These are phyloP conservation scores for California macrophylla DNA, from an alignment of 441 rosid species.

Conservation along the genomic window DNA sequence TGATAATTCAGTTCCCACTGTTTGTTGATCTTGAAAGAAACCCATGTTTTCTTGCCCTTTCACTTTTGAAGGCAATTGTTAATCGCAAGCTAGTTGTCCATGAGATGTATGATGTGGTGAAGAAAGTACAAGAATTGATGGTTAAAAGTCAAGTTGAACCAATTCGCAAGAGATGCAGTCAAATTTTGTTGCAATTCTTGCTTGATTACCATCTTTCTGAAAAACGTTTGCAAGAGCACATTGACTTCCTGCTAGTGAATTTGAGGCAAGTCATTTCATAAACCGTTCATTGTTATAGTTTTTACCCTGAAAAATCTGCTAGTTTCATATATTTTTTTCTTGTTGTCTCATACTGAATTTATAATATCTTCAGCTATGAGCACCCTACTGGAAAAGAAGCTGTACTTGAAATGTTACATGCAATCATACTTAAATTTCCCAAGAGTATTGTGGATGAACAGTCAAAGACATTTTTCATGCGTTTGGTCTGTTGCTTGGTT, in stretches of 20 bases:
- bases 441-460: conserved; percentile 46
- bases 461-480: conserved; percentile 41
- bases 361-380: conserved; percentile 50
- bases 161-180: conserved; percentile 69
- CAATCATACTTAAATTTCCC: conserved; percentile 59
- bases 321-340: not conserved
- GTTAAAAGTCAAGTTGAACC: conserved; percentile 70
- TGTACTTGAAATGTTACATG: conserved; percentile 77
- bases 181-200: conserved; percentile 66
- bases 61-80: conserved; percentile 73
- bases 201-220: conserved; percentile 61
- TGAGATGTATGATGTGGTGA: conserved; percentile 70
- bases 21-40: conserved; percentile 78
- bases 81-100: conserved; percentile 67
- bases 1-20: conserved; percentile 69
- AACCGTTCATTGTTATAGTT: not conserved
- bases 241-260: conserved; percentile 54
- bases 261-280: conserved; percentile 43
- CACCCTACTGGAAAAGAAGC: conserved; percentile 84
- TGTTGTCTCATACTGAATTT: not conserved
- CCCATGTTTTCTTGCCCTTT: conserved; percentile 57
- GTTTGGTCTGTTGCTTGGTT: conserved; percentile 53
- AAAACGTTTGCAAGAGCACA: conserved; percentile 55
- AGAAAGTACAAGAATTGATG: conserved; percentile 67
- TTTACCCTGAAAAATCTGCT: conserved; percentile 1